Base-by-base conservation (phyloP, 345 rosid genomes). In the Raphanus sativus region DNA sequence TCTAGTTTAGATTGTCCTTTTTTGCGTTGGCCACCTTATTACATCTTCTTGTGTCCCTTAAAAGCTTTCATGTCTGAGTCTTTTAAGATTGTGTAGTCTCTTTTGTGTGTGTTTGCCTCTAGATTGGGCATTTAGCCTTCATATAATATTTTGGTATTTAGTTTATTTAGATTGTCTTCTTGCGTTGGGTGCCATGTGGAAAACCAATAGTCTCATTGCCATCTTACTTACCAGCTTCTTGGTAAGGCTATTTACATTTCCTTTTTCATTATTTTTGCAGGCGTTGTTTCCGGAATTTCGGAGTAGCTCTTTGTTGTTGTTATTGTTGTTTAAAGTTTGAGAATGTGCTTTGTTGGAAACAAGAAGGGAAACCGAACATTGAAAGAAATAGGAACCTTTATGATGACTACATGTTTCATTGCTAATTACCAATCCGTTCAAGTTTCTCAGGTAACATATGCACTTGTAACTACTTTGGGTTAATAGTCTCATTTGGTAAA, bases 311-410 rank as follows among this genome's bases (percentile, higher is more conserved):
- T 70, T 67, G 21, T 80, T 58, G 70, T 74, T 0, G 15, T 48
- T 13, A 84, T 85, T 70, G 55, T 50, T 50, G 55, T 0, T 83
- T 42, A 13, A 10, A 50, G 55, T 50, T 1, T 84, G 90, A 90
- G 93, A 83, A 93, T 93, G 98, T 86, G 83, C 89, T 75, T 90
- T 86, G 89, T 85, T 26, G 84, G 83, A 78, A 86, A 89, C 76
- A 83, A 79, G 75, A 90, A 85, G 87, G 90, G 89, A 86, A 86
- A 89, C 79, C 88, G 90, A 81, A 81, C 87, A 65, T 86, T 86
- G 77, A 89, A 92, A 76, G 91, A 86, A 79, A 86, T 89, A 24
- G 93, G 90, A 71, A 89, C 86, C 69, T 84, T 90, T 93, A 90
- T 85, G 78, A 93, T 93, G 97, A 86, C 77, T 74, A 88, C 85